A percentile compares a stretch with the other conserved stretches of the same genome.
These are phyloP conservation scores for Aspergillus carlsbadensis DNA, from an alignment of 495 filamentous ascomycete species.

Conservation along the genomic window DNA sequence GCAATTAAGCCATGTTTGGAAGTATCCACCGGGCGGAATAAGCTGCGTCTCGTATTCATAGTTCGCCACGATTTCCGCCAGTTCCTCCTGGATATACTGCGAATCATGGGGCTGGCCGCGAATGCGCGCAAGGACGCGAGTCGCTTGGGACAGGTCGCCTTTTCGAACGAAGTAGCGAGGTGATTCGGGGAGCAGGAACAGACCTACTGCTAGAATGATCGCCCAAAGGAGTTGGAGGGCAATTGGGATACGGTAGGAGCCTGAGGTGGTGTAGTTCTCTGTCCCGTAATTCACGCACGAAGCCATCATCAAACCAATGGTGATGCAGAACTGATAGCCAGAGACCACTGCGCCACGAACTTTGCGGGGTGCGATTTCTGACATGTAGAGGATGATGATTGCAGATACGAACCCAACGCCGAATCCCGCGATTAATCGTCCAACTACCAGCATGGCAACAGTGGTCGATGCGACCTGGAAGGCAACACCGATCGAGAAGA, in stretches of 20 bases:
- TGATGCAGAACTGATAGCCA: slow-evolving; percentile 71
- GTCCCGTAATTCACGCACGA: slow-evolving; percentile 72
- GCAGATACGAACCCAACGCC: slow-evolving; percentile 75
- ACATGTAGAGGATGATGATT: slow-evolving; percentile 74
- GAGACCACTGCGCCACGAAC: slow-evolving; percentile 68
- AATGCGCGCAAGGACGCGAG: slow-evolving; percentile 39
- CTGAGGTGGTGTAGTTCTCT: slow-evolving; percentile 55
- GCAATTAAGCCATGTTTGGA: slow-evolving; percentile 63
- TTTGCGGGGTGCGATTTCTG: slow-evolving; percentile 60
- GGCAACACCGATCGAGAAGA: slow-evolving; percentile 64
- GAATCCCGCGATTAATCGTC: slow-evolving; percentile 69
- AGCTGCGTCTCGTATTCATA: slow-evolving; percentile 65
- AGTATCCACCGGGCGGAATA: slow-evolving; percentile 58
- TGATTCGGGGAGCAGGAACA: slow-evolving; percentile 76
- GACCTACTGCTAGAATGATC: slow-evolving; percentile 59
- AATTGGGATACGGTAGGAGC: slow-evolving; percentile 71
- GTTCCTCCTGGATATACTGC: slow-evolving; percentile 62
- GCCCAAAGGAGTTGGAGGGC: slow-evolving; percentile 67
- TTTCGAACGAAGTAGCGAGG: slow-evolving; percentile 64
- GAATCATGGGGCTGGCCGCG: slow-evolving; percentile 55
- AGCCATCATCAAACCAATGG: slow-evolving; percentile 70
- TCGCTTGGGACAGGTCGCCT: slow-evolving; percentile 42
- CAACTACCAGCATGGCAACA: slow-evolving; percentile 59
- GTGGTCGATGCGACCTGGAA: slow-evolving; percentile 56
- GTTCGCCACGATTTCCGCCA: slow-evolving; percentile 75